Conservation (phyloP, 805 yeast species). For the Zygotorulaspora florentina region DNA sequence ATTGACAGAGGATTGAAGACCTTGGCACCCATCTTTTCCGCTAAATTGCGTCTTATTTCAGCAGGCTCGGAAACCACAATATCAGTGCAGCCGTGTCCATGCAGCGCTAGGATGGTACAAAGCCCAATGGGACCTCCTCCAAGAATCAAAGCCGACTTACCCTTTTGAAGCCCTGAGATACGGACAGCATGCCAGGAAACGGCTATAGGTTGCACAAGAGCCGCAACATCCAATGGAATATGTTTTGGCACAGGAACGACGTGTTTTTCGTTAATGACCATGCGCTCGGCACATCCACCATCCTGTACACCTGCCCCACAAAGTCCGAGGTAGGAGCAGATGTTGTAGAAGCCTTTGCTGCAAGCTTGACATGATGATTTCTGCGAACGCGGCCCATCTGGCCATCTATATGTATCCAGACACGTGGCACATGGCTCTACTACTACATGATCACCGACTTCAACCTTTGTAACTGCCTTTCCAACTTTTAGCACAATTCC, state of each 20-base stretch:
- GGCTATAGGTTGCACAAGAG: conserved; percentile 54
- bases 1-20: conserved; percentile 45
- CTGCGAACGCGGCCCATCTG: conserved; percentile 30
- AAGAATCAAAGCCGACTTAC: conserved; percentile 46
- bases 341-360: conserved; percentile 46
- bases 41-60: conserved; percentile 46
- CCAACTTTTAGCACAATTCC: conserved; percentile 48
- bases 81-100: conserved; percentile 48
- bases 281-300: conserved; percentile 53
- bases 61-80: conserved; percentile 55
- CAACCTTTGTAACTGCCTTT: conserved; percentile 39
- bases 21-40: conserved; percentile 46
- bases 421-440: conserved; percentile 63
- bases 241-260: conserved; percentile 39
- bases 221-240: conserved; percentile 51
- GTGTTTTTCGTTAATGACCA: conserved; percentile 41
- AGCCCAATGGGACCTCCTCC: conserved; percentile 66
- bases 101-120: conserved; percentile 53
- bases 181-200: conserved; percentile 58
- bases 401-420: conserved; percentile 42
- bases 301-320: conserved; percentile 54
- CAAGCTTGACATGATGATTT: conserved; percentile 46
- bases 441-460: conserved; percentile 56
- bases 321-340: conserved; percentile 46
- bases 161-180: conserved; percentile 42